Base-by-base conservation (phyloP, 2,329 filamentous ascomycete genomes). In the Diaporthe australafricana region DNA sequence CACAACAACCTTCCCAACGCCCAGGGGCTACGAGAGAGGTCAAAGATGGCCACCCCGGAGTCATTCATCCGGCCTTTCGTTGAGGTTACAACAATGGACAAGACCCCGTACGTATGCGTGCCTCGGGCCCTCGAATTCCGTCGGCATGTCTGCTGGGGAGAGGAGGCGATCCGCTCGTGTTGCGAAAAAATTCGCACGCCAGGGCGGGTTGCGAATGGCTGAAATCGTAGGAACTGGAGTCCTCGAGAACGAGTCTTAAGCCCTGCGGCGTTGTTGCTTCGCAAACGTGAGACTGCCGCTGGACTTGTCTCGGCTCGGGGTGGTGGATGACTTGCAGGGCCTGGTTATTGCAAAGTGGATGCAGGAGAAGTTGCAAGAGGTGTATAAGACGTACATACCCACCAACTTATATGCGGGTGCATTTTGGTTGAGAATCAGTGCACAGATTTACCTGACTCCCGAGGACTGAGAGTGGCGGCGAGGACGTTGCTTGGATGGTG, bases 1-100 rank as follows among this genome's bases (percentile, higher is more conserved):
- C 62, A 87, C 89, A 52, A 90, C 89, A 20, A 90, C 90, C 0
- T 81, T 93, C 12, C 93, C 93, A 1, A 94, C 93, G 0, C 92
- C 90, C 4, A 90, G 91, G 80, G 91, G 91, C 2, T 94, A 91
- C 78, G 77, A 86, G 8, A 85, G n/a, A n/a, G n/a, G n/a, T n/a
- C n/a, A n/a, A n/a, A n/a, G n/a, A n/a, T n/a, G n/a, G n/a, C n/a
- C n/a, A n/a, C n/a, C n/a, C n/a, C n/a, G n/a, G n/a, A n/a, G n/a
- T n/a, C n/a, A n/a, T n/a, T n/a, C n/a, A n/a, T n/a, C n/a, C n/a
- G n/a, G n/a, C n/a, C n/a, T n/a, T 94, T 94, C 77, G 87, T 91
- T 74, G 92, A 89, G 73, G 86, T 91, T 5, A 91, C 90, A 11
- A 94, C 92, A 0, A 83, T 88, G 27, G 92, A 95, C 78, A 88